Evolutionary conservation across 768 basidiomycete species (phyloP).

Genomic region (Lactarius vividus): DNA sequence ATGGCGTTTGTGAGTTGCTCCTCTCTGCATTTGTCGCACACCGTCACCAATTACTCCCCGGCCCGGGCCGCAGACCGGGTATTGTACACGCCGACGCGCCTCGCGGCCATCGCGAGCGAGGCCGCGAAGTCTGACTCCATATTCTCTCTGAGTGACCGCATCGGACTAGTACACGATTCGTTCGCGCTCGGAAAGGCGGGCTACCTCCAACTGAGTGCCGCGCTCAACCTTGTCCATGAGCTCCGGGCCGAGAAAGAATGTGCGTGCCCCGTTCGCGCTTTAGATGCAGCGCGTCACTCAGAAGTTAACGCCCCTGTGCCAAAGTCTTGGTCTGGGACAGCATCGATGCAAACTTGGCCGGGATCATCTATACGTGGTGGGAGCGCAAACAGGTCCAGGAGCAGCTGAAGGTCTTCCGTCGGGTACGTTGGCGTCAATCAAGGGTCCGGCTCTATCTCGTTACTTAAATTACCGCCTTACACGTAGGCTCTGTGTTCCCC

Average conservation of each 20-base stretch:
- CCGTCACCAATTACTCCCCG: not conserved
- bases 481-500: conserved; percentile 67
- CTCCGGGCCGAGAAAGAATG: conserved; percentile 77
- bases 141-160: conserved; percentile 81
- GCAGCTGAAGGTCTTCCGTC: conserved; percentile 43
- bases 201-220: conserved; percentile 69
- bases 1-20: conserved; percentile 74
- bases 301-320: conserved; percentile 11
- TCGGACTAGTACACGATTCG: conserved; percentile 84
- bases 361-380: conserved; percentile 75
- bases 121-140: conserved; percentile 62
- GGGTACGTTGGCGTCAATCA: conserved; percentile 41
- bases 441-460: not conserved
- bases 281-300: not conserved
- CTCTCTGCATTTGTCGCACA: not conserved
- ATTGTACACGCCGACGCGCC: conserved; percentile 75
- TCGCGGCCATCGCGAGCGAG: conserved; percentile 75
- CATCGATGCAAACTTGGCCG: conserved; percentile 53
- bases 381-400: conserved; percentile 59
- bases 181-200: conserved; percentile 81
- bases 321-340: conserved; percentile 83
- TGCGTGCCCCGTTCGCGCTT: conserved; percentile 35
- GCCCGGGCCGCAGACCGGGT: conserved; percentile 62
- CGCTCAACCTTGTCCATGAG: conserved; percentile 67
- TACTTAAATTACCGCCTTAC: not conserved